Base-by-base conservation (phyloP, 768 basidiomycete genomes). In the Glaciozyma martinii region DNA sequence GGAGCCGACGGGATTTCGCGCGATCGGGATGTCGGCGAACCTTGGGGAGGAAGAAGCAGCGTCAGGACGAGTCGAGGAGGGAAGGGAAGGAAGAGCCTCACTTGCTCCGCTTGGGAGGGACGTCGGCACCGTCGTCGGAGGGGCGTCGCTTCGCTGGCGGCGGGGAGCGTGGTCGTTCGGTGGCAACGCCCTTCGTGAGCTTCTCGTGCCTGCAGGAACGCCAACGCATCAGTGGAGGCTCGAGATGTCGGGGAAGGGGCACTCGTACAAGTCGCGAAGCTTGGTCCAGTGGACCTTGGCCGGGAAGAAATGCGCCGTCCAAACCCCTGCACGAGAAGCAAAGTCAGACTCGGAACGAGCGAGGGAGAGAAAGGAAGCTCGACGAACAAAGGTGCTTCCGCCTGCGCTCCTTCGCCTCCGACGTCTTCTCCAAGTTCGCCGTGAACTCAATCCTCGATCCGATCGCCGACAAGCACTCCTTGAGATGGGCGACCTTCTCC, bases 401-500 rank as follows among this genome's bases (percentile, higher is more conserved):
- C 56, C 56, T 57, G 56, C 62, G 63, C 21, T 68, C 70, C 44
- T 63, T 59, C 42, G 50, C 60, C 1, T 21, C 44, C 8, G 52
- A 2, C 10, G 54, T n/a, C 33, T 49, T 43, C 62, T 61, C 68
- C 25, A 59, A 54, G 19, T 46, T 44, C 40, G 67, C 62, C 27
- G 58, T 40, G 58, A 33, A 75, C 72, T 95, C 92, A 72, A 99
- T 98, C 53, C 91, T 86, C 68, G 85, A 83, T 43, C 95, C 95
- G 63, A 99, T 95, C 15, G 88, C 88, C 63, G 90, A 86, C 33
- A 99, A 82, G 44, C 93, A 95, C 72, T 97, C 91, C 76, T 98
- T 99, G 71, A 98, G 80, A 53, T 94, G 90, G 0, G 87, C 85
- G 71, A 99, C 89, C 78, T 99, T 99, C 76, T 97, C 90, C 72